Conservation (phyloP, 2,329 filamentous ascomycete species). For the Cercospora sp. region DNA sequence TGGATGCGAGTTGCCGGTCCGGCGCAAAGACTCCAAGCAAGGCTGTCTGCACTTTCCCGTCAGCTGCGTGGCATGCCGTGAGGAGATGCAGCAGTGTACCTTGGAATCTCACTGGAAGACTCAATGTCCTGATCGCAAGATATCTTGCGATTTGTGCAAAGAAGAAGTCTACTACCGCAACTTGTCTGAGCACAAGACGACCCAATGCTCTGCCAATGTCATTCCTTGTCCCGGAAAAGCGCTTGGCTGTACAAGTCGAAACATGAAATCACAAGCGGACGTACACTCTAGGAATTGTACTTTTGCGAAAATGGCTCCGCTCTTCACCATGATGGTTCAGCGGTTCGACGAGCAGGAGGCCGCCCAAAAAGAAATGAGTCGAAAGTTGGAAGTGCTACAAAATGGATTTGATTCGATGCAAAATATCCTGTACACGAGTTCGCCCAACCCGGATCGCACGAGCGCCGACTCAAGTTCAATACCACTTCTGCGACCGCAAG, state of each 20-base stretch:
- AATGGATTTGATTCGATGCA: conserved; percentile 48
- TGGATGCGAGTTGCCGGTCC: conserved; percentile 55
- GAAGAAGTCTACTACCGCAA: conserved; percentile 46
- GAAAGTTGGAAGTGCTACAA: conserved; percentile 50
- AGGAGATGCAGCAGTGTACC: conserved; percentile 56
- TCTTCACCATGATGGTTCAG: conserved; percentile 46
- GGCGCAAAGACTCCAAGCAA: conserved; percentile 55
- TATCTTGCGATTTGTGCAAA: conserved; percentile 47
- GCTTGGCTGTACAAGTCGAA: conserved; percentile 47
- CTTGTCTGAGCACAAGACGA: conserved; percentile 44
- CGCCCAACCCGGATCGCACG: conserved; percentile 24
- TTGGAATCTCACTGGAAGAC: conserved; percentile 47
- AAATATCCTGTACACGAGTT: conserved; percentile 40
- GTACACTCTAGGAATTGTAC: conserved; percentile 46
- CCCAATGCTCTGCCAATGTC: conserved; percentile 46
- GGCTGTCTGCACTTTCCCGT: conserved; percentile 58
- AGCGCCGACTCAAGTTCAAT: conserved; percentile 30
- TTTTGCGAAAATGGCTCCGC: conserved; percentile 50
- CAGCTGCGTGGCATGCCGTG: conserved; percentile 55
- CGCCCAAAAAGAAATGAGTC: conserved; percentile 44
- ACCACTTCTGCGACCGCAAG: conserved; percentile 23
- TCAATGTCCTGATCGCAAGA: conserved; percentile 53
- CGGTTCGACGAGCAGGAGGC: conserved; percentile 48
- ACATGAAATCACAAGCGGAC: conserved; percentile 44
- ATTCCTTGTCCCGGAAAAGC: conserved; percentile 48